Base-by-base conservation (phyloP, 768 basidiomycete species). In the Paxillus ammoniavirescens region DNA sequence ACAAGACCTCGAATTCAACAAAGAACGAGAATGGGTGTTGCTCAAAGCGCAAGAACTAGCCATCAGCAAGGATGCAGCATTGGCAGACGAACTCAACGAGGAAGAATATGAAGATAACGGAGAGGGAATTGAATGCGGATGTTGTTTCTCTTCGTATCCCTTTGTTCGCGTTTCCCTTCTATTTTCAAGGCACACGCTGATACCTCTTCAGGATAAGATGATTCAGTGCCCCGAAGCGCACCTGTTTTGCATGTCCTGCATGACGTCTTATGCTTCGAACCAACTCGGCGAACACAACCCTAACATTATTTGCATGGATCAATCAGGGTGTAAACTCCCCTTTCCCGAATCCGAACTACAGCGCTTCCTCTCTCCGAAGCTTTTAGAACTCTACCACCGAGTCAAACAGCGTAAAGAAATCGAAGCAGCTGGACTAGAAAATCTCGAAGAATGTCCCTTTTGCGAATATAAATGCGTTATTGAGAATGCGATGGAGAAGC, bases 181-280 rank as follows among this genome's bases (percentile, higher is more conserved):
- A 54, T 26, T 33, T 41, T 49, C 28, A 28, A 15, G 52, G n/a
- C 13, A 17, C 8, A 9, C 14, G 8, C 44, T 49, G 35, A 62
- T 23, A 37, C 45, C 9, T 21, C 52, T 41, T 10, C 62, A 95
- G 91, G 81, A 82, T 38, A 83, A 88, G 60, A 89, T 94, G 86
- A 77, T 91, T 2, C 93, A 95, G 71, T 96, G 93, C 61, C 84
- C 89, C 0, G 93, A 94, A 51, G 84, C 87, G 0, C 93, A 97
- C 66, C 80, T 93, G 2, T 97, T 96, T 73, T 96, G 93, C 69
- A 74, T 66, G 33, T 71, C 75, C 1, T 96, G 93, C 65, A 80
- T 91, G 69, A 80, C 71, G 1, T 71, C 78, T 2, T 89, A 93
- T 62, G 84, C 86, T 1, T 81, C 84, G 33, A 85, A 75, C 26